Evolutionary conservation across 768 basidiomycete genomes (phyloP).

Genomic region (Tricholoma flavovirens): DNA sequence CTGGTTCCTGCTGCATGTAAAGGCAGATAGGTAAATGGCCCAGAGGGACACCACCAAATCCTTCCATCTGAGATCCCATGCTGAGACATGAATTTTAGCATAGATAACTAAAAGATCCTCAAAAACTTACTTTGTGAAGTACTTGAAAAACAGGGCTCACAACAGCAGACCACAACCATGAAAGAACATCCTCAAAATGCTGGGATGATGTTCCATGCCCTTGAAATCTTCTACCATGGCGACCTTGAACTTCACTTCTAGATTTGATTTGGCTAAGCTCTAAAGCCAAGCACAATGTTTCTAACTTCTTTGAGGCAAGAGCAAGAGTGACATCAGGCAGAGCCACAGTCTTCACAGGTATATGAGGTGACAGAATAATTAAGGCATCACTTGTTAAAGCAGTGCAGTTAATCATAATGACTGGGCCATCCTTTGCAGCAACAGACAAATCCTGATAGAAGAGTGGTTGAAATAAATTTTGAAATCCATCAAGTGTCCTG

Average conservation of each 20-base stretch:
- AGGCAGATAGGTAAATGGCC: conserved; percentile 11
- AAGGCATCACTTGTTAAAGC: conserved; percentile 11
- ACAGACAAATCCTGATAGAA: conserved; percentile 2
- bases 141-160: conserved; percentile 7
- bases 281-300: conserved; percentile 2
- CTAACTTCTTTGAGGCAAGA: neutral
- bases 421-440: conserved; percentile 11
- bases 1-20: conserved; percentile 10
- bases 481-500: conserved; percentile 8
- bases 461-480: conserved; percentile 6
- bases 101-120: neutral
- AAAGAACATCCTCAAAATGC: conserved; percentile 5
- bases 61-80: conserved; percentile 7
- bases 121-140: conserved; percentile 4
- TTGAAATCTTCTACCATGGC: neutral
- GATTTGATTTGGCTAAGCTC: neutral
- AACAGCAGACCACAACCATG: conserved; percentile 7
- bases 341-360: conserved; percentile 4
- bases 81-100: neutral
- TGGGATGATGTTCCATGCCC: neutral
- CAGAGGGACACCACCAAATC: conserved; percentile 16
- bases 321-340: conserved; percentile 1
- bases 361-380: conserved; percentile 6
- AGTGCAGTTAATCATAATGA: conserved; percentile 13
- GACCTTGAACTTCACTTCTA: neutral